These are phyloP conservation scores for Symbiodinium natans DNA, from an alignment of 73 alveolate genomes.

Conservation along the genomic window DNA sequence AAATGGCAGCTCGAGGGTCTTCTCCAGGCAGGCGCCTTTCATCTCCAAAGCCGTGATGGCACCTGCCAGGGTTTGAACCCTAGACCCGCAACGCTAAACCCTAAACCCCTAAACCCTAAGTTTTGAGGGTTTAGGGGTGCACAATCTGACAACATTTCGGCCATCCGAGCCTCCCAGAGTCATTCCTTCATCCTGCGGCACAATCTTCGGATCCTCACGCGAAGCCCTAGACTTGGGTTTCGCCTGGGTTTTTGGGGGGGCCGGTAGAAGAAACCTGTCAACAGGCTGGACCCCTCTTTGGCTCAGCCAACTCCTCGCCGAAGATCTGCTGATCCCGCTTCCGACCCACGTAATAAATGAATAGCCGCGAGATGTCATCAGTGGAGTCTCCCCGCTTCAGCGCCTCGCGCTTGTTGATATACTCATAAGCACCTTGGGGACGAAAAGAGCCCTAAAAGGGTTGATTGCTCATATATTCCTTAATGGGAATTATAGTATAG, in stretches of 20 bases:
- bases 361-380: conserved; percentile 58
- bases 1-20: no score
- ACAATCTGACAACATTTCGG: not conserved
- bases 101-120: no score
- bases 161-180: conserved; percentile 25
- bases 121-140: no score
- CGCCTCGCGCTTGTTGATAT: conserved; percentile 57
- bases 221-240: not conserved
- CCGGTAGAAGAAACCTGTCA: no score
- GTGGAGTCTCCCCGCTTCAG: conserved; percentile 14
- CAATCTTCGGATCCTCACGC: conserved; percentile 28
- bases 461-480: no score
- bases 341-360: conserved; percentile 79
- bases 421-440: conserved; percentile 77
- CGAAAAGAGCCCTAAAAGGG: no score
- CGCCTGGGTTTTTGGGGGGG: no score
- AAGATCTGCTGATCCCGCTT: conserved; percentile 78
- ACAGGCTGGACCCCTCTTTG: no score
- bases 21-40: conserved; percentile 69
- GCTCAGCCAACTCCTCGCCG: conserved; percentile 25
- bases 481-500: no score
- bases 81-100: no score
- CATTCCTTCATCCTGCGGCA: conserved; percentile 71
- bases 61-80: not conserved
- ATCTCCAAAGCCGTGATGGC: conserved; percentile 69